Conservation (phyloP, 306 rosid genomes). For the Datisca glomerata region DNA sequence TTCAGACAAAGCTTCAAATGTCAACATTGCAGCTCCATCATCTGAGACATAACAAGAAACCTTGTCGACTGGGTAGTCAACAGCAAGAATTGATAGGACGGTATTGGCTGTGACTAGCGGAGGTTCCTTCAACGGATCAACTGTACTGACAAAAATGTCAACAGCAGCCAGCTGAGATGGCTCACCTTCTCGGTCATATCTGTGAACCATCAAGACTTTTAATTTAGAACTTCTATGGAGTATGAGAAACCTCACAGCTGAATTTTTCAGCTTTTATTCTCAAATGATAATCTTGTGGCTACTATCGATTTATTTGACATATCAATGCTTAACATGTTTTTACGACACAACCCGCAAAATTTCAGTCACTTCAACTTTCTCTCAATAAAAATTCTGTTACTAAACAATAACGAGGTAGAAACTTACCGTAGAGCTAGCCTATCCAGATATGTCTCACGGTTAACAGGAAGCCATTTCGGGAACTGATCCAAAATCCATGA, state of each 20-base stretch:
- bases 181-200: slow-evolving; percentile 95
- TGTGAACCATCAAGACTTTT: slow-evolving; percentile 21
- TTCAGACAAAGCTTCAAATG: slow-evolving; percentile 92
- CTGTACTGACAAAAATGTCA: slow-evolving; percentile 96
- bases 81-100: slow-evolving; percentile 84
- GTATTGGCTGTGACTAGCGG: slow-evolving; percentile 98
- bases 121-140: slow-evolving; percentile 93
- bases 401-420: not conserved
- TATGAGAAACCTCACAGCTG: not conserved
- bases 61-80: slow-evolving; percentile 95
- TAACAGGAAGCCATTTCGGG: slow-evolving; percentile 97
- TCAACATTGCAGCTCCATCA: slow-evolving; percentile 96
- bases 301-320: no score
- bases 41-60: slow-evolving; percentile 98
- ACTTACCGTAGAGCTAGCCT: slow-evolving; percentile 74
- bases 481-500: slow-evolving; percentile 99
- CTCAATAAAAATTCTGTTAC: not conserved
- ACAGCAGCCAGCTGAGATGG: slow-evolving; percentile 94
- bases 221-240: slow-evolving; percentile 4
- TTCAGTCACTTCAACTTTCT: no score
- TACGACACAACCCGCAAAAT: no score
- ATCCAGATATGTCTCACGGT: slow-evolving; percentile 96
- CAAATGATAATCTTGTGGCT: no score
- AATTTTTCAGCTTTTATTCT: not conserved
- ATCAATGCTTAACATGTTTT: no score